Evolutionary conservation across 2,329 filamentous ascomycete species (phyloP).

Genomic region (Samsoniella hepiali): DNA sequence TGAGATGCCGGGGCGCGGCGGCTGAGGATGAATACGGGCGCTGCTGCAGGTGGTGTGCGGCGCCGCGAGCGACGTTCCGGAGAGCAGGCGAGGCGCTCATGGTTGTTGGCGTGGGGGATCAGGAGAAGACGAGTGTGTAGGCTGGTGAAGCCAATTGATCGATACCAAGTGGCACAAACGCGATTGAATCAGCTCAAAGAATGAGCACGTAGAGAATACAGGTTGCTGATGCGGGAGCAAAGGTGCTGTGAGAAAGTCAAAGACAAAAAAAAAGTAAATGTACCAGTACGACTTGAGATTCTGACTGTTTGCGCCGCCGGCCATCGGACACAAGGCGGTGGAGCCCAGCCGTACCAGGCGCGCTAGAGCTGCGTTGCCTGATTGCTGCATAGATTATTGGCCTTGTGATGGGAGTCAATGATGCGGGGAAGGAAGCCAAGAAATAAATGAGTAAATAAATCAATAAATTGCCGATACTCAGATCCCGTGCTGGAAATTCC

Average conservation of each 20-base stretch:
- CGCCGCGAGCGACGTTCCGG: conserved; percentile 1
- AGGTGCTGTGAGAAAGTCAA: neutral
- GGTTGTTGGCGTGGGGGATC: neutral
- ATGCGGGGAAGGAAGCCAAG: neutral
- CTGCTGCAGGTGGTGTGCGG: conserved; percentile 9
- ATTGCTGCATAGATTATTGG: neutral
- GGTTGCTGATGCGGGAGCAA: neutral
- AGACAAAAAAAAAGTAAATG: neutral
- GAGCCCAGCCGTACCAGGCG: neutral
- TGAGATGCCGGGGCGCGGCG: conserved; percentile 70
- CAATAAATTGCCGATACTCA: neutral
- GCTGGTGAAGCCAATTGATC: neutral
- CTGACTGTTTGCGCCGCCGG: conserved; percentile 10
- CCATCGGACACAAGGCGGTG: conserved; percentile 17
- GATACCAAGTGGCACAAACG: neutral
- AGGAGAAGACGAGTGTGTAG: neutral
- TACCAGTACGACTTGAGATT: neutral
- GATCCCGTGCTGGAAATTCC: too few species aligned
- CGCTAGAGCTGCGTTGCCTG: neutral
- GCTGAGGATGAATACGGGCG: conserved; percentile 17
- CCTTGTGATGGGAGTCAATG: neutral
- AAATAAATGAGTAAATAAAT: neutral
- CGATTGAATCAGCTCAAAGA: neutral
- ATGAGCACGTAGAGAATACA: neutral
- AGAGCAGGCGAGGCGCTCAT: conserved; percentile 13